A percentile compares a stretch with the other conserved stretches of the same genome.
phyloP scores from a whole-genome alignment of 345 rosid species.

The Pistacia vera region DNA sequence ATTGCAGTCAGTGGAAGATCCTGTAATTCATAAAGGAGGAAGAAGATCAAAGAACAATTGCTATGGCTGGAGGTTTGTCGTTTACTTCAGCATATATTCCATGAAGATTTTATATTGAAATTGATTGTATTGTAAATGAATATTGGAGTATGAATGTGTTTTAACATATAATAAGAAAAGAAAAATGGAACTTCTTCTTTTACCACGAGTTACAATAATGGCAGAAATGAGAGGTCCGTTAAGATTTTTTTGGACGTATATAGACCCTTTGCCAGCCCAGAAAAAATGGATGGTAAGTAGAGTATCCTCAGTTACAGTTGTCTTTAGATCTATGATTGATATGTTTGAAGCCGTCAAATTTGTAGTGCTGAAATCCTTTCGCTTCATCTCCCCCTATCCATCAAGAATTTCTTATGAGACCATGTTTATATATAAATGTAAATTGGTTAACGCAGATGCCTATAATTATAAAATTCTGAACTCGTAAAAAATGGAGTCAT shows the following conservation, averaged over 20 bases:
- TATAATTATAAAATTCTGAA: no score
- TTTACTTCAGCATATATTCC: no score
- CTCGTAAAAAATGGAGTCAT: no score
- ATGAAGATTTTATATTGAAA: no score
- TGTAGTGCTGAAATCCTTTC: slow-evolving; percentile 18
- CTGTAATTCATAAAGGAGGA: no score
- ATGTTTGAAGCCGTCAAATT: neutral
- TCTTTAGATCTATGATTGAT: neutral
- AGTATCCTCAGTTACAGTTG: neutral
- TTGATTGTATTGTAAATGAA: no score
- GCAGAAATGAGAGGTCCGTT: slow-evolving; percentile 31
- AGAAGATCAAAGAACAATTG: no score
- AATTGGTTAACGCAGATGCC: neutral
- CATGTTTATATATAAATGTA: no score
- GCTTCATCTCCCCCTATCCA: neutral
- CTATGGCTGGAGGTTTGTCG: no score
- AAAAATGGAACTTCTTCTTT: neutral
- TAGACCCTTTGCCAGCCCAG: slow-evolving; percentile 27
- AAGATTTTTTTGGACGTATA: neutral
- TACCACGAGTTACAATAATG: slow-evolving; percentile 16
- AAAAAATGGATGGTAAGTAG: neutral
- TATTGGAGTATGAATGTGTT: no score
- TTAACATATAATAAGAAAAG: neutral
- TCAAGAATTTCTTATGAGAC: neutral
- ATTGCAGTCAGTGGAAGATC: no score